Percentiles rank a stretch among this genome's conserved stretches.
Conservation (phyloP, 352 stramenopile species). For the Pythium phragmiticola region DNA sequence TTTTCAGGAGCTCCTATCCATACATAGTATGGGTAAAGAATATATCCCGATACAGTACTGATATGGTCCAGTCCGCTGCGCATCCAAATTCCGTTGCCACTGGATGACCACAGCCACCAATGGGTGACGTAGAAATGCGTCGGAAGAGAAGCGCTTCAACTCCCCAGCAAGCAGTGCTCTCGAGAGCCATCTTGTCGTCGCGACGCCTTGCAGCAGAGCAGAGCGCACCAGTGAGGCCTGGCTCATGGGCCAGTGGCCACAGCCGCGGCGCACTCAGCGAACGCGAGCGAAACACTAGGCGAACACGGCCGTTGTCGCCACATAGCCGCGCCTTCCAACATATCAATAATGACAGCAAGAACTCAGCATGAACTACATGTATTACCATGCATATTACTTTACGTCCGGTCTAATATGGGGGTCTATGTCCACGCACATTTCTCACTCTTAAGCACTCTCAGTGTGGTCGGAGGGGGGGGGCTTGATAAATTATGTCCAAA, state of each 20-base stretch:
- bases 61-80: too few relatives aligned
- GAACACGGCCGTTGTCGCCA: background rate
- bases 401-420: background rate
- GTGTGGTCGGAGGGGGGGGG: background rate
- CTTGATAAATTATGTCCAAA: conserved; percentile 26
- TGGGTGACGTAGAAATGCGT: too few relatives aligned
- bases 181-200: too few relatives aligned
- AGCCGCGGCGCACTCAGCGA: background rate
- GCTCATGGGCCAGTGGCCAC: background rate
- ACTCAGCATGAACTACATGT: background rate
- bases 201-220: background rate
- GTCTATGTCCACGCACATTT: background rate
- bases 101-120: too few relatives aligned
- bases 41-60: too few relatives aligned
- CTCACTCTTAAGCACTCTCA: background rate
- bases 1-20: too few relatives aligned
- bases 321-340: background rate
- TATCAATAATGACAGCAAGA: too few relatives aligned
- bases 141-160: too few relatives aligned
- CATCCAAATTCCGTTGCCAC: too few relatives aligned
- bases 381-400: background rate
- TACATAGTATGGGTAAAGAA: too few relatives aligned
- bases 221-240: background rate
- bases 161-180: background rate
- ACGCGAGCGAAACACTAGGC: background rate